Percentiles rank a stretch among this genome's conserved stretches.
Conservation (phyloP, 2,329 filamentous ascomycete genomes). For the Ascochyta lentis region DNA sequence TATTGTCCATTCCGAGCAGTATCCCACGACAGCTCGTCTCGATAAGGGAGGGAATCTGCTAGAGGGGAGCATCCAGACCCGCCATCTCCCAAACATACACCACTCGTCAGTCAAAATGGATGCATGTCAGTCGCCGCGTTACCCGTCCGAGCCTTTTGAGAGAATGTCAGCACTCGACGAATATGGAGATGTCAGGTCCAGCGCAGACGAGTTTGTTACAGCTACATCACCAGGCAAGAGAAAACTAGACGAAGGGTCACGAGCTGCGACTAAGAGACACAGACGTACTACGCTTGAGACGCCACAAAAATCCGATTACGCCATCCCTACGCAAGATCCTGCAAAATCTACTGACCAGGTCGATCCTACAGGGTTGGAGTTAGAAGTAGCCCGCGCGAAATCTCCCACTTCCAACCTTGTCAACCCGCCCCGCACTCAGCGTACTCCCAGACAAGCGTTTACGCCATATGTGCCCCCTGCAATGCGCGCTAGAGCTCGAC, state of each 20-base stretch:
- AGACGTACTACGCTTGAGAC: no score
- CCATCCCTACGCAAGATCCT: no score
- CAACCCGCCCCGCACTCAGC: neutral
- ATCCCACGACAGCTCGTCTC: slow-evolving; percentile 1
- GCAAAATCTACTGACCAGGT: no score
- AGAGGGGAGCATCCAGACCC: neutral
- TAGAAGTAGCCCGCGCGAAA: no score
- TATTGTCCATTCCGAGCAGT: slow-evolving; percentile 26
- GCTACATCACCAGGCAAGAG: neutral
- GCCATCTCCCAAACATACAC: slow-evolving; percentile 20
- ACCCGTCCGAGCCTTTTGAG: neutral
- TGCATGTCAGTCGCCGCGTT: neutral
- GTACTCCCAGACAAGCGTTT: neutral
- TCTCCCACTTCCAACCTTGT: neutral
- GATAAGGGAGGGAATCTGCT: slow-evolving; percentile 13
- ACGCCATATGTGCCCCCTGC: slow-evolving; percentile 10
- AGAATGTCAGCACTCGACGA: neutral
- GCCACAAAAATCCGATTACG: no score
- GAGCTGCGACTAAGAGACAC: no score
- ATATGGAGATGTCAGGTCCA: neutral
- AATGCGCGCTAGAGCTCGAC: neutral
- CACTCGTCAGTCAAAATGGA: neutral
- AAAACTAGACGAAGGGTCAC: neutral
- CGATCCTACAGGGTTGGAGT: no score
- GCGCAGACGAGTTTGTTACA: neutral